Evolutionary conservation across 176 grass and related monocot genomes (phyloP), one percentile per base, ranked within the genome.

Genomic region (Carex cristatella): DNA sequence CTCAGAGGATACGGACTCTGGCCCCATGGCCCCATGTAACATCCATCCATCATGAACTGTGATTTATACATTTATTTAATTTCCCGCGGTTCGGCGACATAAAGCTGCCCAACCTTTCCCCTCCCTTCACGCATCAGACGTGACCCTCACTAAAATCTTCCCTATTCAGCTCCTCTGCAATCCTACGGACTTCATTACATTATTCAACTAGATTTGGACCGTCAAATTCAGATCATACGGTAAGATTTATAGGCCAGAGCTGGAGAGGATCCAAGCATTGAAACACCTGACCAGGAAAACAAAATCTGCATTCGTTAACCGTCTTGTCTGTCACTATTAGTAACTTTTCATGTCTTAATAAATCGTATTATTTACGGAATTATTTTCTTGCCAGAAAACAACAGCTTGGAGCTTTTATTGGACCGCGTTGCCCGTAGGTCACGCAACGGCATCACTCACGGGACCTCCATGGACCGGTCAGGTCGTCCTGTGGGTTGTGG

Each of bases 61-160:
- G 48, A 78, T 57, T 57, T 78, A 0, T 78, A 33, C 12, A 7
- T 57, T 57, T 33, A 78, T 78, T 78, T 33, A 78, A 78, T 78
- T 28, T 27, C 51, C 73, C 73, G 73, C 49, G 73, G 19, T 78
- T 78, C 51, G 51, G 51, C 51, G 13, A 57, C 73, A 78, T 67
- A 67, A 67, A 67, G 13, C 65, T 32, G 32, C 11, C 32, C 4
- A 14, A 15, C 11, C 11, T 30, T 69, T 40, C 14, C 5, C 11
- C 6, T 78, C 57, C 28, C 74, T 78, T 78, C 74, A 78, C 74
- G 51, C 74, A 56, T 78, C 48, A 14, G 74, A 57, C 74, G 51
- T 78, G 71, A 76, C 46, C 19, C n/a, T 76, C 71, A 78, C 51
- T 33, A 33, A 5, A 32, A 1, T 57, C 7, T 48, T 10, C 23